Base-by-base conservation (phyloP, 2,329 filamentous ascomycete genomes). In the Aspergillus piperis region DNA sequence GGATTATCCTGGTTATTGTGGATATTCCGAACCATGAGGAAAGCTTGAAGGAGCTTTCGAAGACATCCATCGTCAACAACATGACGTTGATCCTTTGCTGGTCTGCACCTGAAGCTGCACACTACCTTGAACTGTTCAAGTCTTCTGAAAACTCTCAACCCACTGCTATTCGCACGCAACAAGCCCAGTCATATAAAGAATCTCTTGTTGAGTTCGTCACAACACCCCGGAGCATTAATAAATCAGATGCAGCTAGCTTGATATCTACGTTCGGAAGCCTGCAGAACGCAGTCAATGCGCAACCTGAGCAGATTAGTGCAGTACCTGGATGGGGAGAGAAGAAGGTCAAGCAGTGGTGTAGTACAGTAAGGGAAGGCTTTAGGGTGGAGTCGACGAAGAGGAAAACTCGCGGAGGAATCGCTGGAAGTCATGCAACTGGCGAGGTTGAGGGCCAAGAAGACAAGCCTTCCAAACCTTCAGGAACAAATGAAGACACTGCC, bases 11-110 rank as follows among this genome's bases (percentile, higher is more conserved):
- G 52, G 88, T 89, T 19, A 92, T 98, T 86, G 93, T 98, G 25
- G 95, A 99, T 75, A 96, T 99, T 55, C 87, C 89, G 23, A 96
- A 96, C 71, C 95, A 98, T 70, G 92, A 98, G 76, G 92, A 96
- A 60, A 85, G 88, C 3, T 78, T 99, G 54, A 91, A 90, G 67
- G 95, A 98, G 73, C 83, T 99, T 8, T 91, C 91, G 62, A 98
- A 98, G 76, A 96, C 93, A 2, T 93, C 90, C 13, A 78, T 98
- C 25, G 87, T 98, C 76, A 96, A 97, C 75, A 93, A 96, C 66
- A 86, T 96, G 42, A 99, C 95, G 1, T 77, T 99, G 11, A 88
- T 99, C 54, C 83, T 98, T 7, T 96, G 92, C 79, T 99, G 95
- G 95, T 94, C 90, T 5, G 91, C 94, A 15, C 90, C 91, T 61